Evolutionary conservation across 768 basidiomycete genomes (phyloP).

Genomic region (Trametes meyenii): DNA sequence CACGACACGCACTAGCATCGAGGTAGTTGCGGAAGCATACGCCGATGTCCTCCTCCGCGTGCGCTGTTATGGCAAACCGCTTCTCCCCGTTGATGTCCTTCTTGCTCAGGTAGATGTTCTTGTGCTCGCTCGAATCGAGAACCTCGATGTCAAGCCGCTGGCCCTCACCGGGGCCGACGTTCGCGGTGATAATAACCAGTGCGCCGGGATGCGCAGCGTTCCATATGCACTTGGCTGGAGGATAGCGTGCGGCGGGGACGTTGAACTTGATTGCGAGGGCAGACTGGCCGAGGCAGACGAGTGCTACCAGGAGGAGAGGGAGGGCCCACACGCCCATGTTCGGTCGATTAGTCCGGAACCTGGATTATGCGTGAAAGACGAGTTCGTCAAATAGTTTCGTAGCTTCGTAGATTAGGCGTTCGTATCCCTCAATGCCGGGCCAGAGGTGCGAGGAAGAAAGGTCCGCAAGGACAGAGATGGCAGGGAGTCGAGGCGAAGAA

Average conservation of each 20-base stretch:
- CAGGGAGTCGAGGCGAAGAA: too few relatives aligned
- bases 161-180: conserved; percentile 71
- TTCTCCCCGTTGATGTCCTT: conserved; percentile 88
- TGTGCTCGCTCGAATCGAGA: conserved; percentile 80
- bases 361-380: not conserved
- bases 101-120: conserved; percentile 92
- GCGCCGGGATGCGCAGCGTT: conserved; percentile 85
- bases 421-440: too few relatives aligned
- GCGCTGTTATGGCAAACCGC: conserved; percentile 90
- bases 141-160: conserved; percentile 96
- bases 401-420: not conserved
- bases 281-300: conserved; percentile 35
- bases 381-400: not conserved
- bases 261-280: conserved; percentile 81
- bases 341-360: not conserved
- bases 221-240: conserved; percentile 90
- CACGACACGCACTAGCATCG: conserved; percentile 61
- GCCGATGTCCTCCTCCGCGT: conserved; percentile 91
- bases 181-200: conserved; percentile 95
- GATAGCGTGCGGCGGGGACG: conserved; percentile 71
- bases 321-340: conserved; percentile 4
- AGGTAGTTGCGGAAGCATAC: conserved; percentile 91
- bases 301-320: conserved; percentile 33
- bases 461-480: too few relatives aligned
- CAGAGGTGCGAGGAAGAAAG: too few relatives aligned